phyloP scores from a whole-genome alignment of 2,329 filamentous ascomycete species.

The Periconia digitata region DNA sequence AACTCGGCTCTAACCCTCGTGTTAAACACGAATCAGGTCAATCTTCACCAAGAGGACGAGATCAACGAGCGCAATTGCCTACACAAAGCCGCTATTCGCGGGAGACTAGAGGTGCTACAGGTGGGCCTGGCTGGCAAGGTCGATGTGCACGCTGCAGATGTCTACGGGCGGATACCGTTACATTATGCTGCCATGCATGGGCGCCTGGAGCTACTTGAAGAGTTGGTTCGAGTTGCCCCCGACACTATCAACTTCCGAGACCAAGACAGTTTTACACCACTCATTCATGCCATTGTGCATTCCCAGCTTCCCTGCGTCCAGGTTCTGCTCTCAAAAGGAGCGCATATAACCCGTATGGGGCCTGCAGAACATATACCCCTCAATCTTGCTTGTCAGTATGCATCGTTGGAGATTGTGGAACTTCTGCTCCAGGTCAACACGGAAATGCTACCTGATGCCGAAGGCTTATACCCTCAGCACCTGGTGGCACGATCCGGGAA shows the following conservation, averaged over 20 bases:
- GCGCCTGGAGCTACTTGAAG: conserved; percentile 77
- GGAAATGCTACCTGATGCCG: conserved; percentile 86
- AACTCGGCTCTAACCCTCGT: conserved; percentile 74
- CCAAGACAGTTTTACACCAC: conserved; percentile 93
- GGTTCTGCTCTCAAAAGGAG: conserved; percentile 72
- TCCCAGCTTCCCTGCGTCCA: conserved; percentile 79
- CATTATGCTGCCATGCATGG: conserved; percentile 98
- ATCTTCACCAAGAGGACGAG: conserved; percentile 92
- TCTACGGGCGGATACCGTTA: conserved; percentile 89
- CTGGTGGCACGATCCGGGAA: conserved; percentile 88
- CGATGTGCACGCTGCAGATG: conserved; percentile 78
- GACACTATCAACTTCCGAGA: conserved; percentile 85
- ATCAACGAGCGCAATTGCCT: conserved; percentile 97
- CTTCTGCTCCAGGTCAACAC: conserved; percentile 80
- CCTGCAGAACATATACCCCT: conserved; percentile 91
- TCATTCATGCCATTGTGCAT: conserved; percentile 94
- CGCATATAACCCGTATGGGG: conserved; percentile 82
- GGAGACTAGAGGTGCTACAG: conserved; percentile 74
- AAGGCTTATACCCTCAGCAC: conserved; percentile 96
- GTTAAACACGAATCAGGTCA: conserved; percentile 77
- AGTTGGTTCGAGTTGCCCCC: conserved; percentile 68
- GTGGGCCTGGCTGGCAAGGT: conserved; percentile 76
- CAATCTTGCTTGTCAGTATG: conserved; percentile 93
- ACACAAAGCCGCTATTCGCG: conserved; percentile 95
- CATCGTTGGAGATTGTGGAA: conserved; percentile 80